A percentile compares a stretch with the other conserved stretches of the same genome.
These are phyloP conservation scores for Alternaria novae-zelandiae DNA, from an alignment of 2,329 filamentous ascomycete genomes.

Conservation along the genomic window DNA sequence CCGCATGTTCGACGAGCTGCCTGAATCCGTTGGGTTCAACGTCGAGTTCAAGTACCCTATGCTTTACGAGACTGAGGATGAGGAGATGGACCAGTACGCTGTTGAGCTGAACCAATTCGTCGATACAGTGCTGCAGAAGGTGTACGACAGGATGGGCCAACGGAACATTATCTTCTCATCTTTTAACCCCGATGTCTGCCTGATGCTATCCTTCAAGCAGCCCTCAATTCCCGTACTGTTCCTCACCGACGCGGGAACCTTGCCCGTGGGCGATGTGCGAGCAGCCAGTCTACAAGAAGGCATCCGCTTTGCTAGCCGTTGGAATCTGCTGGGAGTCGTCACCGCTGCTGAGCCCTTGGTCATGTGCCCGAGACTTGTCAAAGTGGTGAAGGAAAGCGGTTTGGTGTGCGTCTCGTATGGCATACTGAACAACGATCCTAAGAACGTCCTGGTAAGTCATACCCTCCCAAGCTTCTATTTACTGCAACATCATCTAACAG, in stretches of 20 bases:
- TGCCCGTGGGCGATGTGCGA: slow-evolving; percentile 82
- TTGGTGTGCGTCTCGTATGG: slow-evolving; percentile 96
- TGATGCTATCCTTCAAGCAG: slow-evolving; percentile 95
- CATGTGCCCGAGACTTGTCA: slow-evolving; percentile 84
- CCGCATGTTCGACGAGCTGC: slow-evolving; percentile 86
- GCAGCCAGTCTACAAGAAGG: slow-evolving; percentile 94
- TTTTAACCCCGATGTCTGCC: slow-evolving; percentile 96
- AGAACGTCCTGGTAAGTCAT: slow-evolving; percentile 77
- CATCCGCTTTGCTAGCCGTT: slow-evolving; percentile 89
- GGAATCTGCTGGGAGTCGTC: slow-evolving; percentile 94
- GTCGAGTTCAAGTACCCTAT: slow-evolving; percentile 99
- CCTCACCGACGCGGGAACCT: slow-evolving; percentile 86
- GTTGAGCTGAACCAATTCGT: slow-evolving; percentile 97
- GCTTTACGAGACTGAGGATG: slow-evolving; percentile 92
- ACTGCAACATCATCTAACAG: not conserved
- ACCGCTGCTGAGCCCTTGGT: slow-evolving; percentile 87
- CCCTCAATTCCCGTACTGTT: slow-evolving; percentile 96
- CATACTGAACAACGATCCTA: slow-evolving; percentile 83
- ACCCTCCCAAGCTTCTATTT: not conserved
- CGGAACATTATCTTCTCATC: slow-evolving; percentile 97
- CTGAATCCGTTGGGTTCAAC: slow-evolving; percentile 88
- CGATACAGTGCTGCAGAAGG: slow-evolving; percentile 87
- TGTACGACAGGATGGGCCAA: slow-evolving; percentile 81
- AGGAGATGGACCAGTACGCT: slow-evolving; percentile 95
- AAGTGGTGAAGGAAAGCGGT: slow-evolving; percentile 91